Evolutionary conservation across 768 basidiomycete genomes (phyloP), one percentile per base, ranked within the genome.

Genomic region (Chalciporus pseudorubinellus): DNA sequence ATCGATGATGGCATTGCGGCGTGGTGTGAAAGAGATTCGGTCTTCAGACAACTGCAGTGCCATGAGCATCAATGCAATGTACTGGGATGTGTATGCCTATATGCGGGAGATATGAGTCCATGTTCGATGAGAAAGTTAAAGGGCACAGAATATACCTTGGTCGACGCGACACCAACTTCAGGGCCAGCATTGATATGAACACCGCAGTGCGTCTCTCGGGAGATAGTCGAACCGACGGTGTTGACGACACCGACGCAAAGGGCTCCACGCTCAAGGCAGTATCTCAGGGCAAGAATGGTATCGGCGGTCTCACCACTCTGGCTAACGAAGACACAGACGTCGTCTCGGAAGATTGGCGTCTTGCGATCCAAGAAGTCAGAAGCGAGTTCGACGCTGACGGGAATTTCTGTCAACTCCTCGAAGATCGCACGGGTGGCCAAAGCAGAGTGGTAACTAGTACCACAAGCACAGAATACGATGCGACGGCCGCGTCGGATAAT

Each of bases 241-340:
- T 99, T 98, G 70, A 99, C 94, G 45, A 98, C 91, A 76, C 97
- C 97, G 41, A 99, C 82, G 67, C 91, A 95, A 39, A 99, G 83
- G 8, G 97, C 95, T 40, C 97, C 97, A 52, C 97, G 82, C 69
- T 99, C 97, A 64, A 97, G 70, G 72, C 95, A 98, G 76, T 99
- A 99, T 53, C 91, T 84, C 75, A 99, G 74, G 21, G 95, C 92
- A 58, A 99, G 76, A 72, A 99, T 95, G 22, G 92, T 98, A 68
- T 99, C 97, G 34, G 97, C 97, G 1, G 97, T 99, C 77, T 98
- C 97, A 53, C 97, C 97, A 59, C 93, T 95, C 73, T 99, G 97
- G 56, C 90, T 93, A 58, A 99, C 78, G 75, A 98, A 97, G 59
- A 98, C 80, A 62, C 92, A 94, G 52, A 98, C 87, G 62, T 99